Conservation (phyloP, 1,139 yeast species). For the Hanseniaspora gamundiae region DNA sequence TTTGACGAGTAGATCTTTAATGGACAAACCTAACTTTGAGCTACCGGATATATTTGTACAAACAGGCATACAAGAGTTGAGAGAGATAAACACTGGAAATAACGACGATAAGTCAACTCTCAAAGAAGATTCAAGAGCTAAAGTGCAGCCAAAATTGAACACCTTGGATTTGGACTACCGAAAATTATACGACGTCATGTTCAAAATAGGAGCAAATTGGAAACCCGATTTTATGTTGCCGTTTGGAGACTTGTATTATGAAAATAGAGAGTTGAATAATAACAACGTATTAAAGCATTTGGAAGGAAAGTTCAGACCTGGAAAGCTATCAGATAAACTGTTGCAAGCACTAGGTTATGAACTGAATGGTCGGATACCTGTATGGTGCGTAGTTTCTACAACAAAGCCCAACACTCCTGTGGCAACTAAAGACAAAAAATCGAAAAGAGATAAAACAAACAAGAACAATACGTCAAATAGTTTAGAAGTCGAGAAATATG, state of each 20-base stretch:
- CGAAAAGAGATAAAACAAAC: slow-evolving; percentile 7
- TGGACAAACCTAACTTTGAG: slow-evolving; percentile 63
- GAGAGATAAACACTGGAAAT: slow-evolving; percentile 34
- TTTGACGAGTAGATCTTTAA: slow-evolving; percentile 55
- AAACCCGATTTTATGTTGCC: slow-evolving; percentile 49
- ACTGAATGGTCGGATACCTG: slow-evolving; percentile 53
- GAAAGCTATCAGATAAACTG: slow-evolving; percentile 47
- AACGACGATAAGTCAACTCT: slow-evolving; percentile 37
- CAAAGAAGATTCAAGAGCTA: slow-evolving; percentile 67
- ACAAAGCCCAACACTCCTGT: too few relatives aligned
- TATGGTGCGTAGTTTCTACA: slow-evolving; percentile 49
- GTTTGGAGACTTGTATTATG: slow-evolving; percentile 72
- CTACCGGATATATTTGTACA: slow-evolving; percentile 68
- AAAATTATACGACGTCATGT: slow-evolving; percentile 76
- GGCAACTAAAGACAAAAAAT: slow-evolving; percentile 26
- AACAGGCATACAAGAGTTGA: slow-evolving; percentile 84
- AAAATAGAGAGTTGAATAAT: slow-evolving; percentile 56
- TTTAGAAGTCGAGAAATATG: neutral
- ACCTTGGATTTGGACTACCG: slow-evolving; percentile 77
- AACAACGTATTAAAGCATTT: slow-evolving; percentile 25
- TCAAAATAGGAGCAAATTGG: slow-evolving; percentile 49
- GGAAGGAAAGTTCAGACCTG: slow-evolving; percentile 45
- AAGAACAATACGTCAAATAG: neutral
- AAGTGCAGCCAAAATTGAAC: slow-evolving; percentile 87
- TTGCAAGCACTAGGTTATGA: slow-evolving; percentile 58